These are phyloP conservation scores for Ceratobasidium sp. DNA, from an alignment of 1,284 basidiomycete genomes.

Conservation along the genomic window DNA sequence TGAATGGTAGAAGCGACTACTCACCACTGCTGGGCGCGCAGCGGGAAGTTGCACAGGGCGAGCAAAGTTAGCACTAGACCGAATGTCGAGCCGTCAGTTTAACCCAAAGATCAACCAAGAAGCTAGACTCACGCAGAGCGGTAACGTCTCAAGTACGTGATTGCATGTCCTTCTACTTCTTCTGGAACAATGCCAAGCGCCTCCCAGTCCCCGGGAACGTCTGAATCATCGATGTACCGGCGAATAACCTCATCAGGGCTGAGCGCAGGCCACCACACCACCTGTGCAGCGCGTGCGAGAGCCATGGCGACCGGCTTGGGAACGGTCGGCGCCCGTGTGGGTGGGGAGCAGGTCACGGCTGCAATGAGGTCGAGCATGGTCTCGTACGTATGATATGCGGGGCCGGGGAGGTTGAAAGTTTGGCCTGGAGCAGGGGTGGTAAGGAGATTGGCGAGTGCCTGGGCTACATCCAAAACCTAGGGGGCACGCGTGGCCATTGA, in stretches of 20 bases:
- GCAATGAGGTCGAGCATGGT: constrained; percentile 85
- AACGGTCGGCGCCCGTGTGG: constrained; percentile 71
- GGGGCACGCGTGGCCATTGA: background rate
- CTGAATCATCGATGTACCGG: constrained; percentile 81
- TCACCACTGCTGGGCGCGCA: constrained; percentile 28
- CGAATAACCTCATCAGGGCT: constrained; percentile 90
- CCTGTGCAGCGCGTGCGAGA: constrained; percentile 72
- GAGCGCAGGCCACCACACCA: constrained; percentile 91
- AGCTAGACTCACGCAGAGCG: constrained; percentile 65
- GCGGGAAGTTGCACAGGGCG: constrained; percentile 36
- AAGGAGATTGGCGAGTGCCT: constrained; percentile 84
- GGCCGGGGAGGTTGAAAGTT: constrained; percentile 87
- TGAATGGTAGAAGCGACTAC: background rate
- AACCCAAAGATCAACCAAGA: background rate
- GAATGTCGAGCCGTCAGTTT: constrained; percentile 3
- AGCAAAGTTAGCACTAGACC: constrained; percentile 36
- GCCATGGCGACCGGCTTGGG: constrained; percentile 77
- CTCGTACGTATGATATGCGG: constrained; percentile 83
- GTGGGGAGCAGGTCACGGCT: constrained; percentile 77
- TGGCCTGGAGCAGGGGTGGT: constrained; percentile 65
- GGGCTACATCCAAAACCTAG: constrained; percentile 91
- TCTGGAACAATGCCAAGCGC: constrained; percentile 72
- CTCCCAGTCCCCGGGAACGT: constrained; percentile 52
- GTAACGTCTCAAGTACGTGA: constrained; percentile 90
- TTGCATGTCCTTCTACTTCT: constrained; percentile 87